Evolutionary conservation across 2,329 filamentous ascomycete genomes (phyloP).

Genomic region (Apiospora koreana): DNA sequence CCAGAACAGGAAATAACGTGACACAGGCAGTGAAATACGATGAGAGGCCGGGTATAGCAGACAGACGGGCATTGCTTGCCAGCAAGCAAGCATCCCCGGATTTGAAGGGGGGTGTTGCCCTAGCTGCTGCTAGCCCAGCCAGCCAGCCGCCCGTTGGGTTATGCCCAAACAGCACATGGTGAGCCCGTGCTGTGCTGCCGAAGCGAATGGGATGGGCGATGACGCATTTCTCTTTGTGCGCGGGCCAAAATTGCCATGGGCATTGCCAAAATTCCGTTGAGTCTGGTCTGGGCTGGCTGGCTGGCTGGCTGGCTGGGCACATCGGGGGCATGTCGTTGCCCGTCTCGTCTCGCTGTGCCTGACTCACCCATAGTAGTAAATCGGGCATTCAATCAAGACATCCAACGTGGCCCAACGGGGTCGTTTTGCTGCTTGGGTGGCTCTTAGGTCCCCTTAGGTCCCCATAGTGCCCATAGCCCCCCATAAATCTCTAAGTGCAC

Average conservation of each 20-base stretch:
- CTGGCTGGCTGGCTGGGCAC: neutral
- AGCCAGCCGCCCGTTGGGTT: neutral
- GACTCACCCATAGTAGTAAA: neutral
- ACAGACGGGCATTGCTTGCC: neutral
- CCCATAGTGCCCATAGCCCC: neutral
- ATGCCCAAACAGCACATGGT: neutral
- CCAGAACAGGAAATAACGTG: neutral
- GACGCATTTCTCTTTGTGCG: neutral
- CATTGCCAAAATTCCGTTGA: neutral
- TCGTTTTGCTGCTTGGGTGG: too few relatives aligned
- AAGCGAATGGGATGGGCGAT: neutral
- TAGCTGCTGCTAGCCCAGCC: constrained; percentile 4
- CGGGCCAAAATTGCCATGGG: neutral
- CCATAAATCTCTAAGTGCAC: neutral
- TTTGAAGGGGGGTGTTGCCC: constrained; percentile 2
- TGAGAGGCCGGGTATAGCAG: neutral
- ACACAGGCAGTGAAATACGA: constrained; percentile 1
- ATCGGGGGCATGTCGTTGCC: neutral
- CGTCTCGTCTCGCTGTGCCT: neutral
- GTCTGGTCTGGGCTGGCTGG: neutral
- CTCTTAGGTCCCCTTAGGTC: neutral
- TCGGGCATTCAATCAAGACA: constrained; percentile 8
- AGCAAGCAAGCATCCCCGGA: neutral
- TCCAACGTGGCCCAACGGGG: constrained; percentile 4
- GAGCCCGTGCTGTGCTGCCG: too few relatives aligned